Evolutionary conservation across 2,329 filamentous ascomycete species (phyloP).

Genomic region (Trichothecium roseum): DNA sequence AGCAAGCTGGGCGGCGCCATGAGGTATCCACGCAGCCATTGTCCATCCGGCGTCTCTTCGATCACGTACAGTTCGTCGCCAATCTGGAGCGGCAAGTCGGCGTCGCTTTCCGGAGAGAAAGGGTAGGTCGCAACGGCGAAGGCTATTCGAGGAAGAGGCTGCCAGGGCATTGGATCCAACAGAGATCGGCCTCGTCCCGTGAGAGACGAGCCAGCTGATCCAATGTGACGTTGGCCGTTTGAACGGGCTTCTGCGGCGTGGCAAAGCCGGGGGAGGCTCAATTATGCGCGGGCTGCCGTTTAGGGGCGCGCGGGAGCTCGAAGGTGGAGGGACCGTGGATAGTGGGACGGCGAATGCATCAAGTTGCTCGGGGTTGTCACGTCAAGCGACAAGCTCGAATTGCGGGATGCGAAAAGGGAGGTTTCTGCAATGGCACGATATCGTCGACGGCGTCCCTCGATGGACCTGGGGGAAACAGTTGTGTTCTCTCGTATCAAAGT

Average conservation of each 20-base stretch:
- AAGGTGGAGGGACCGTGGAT: neutral
- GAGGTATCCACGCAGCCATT: slow-evolving; percentile 93
- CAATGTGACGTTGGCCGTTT: too few relatives aligned
- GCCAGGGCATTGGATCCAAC: slow-evolving; percentile 71
- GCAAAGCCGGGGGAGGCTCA: neutral
- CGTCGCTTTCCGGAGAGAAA: slow-evolving; percentile 75
- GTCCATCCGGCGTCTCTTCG: slow-evolving; percentile 82
- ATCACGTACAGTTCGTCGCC: slow-evolving; percentile 99
- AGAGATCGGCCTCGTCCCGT: neutral
- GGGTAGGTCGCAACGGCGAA: slow-evolving; percentile 96
- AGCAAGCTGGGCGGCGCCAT: slow-evolving; percentile 89
- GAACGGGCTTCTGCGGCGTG: too few relatives aligned
- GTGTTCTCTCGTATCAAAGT: too few relatives aligned
- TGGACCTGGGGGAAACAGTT: too few relatives aligned
- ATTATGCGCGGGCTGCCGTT: neutral
- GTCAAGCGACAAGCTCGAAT: too few relatives aligned
- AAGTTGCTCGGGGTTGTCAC: neutral
- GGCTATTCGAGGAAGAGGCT: slow-evolving; percentile 90
- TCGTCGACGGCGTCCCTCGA: too few relatives aligned
- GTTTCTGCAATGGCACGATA: too few relatives aligned
- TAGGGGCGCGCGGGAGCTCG: neutral
- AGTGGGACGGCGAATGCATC: slow-evolving; percentile 2
- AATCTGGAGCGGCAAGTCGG: slow-evolving; percentile 91
- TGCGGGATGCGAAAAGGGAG: too few relatives aligned
- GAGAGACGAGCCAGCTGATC: neutral